phyloP scores from a whole-genome alignment of 176 grass and related monocot species.

The Oryza longistaminata region DNA sequence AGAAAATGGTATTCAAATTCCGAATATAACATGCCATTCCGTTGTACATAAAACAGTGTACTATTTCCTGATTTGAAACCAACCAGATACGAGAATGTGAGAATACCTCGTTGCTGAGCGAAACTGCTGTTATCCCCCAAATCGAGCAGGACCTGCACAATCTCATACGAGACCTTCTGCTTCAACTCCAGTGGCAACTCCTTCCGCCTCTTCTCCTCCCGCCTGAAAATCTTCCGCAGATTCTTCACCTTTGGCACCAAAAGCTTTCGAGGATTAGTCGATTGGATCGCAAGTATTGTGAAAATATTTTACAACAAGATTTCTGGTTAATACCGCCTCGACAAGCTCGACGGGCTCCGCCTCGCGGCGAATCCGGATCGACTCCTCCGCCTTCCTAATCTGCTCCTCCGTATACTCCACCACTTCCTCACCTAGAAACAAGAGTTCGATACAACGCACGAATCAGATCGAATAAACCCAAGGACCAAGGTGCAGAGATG shows the following conservation, averaged over 20 bases:
- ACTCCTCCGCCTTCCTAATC: conserved; percentile 71
- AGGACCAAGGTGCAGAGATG: neutral
- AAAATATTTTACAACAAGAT: conserved; percentile 10
- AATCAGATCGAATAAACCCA: neutral
- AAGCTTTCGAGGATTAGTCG: neutral
- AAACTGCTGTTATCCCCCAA: conserved; percentile 48
- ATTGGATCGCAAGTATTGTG: conserved; percentile 11
- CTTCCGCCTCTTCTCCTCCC: conserved; percentile 58
- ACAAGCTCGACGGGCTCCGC: conserved; percentile 70
- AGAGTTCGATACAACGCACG: neutral
- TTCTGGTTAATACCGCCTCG: conserved; percentile 49
- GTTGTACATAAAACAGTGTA: neutral
- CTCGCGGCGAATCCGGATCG: conserved; percentile 74
- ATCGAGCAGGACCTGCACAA: conserved; percentile 45
- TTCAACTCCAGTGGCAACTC: conserved; percentile 63
- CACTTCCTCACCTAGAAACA: conserved; percentile 24
- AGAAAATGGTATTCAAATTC: conserved; percentile 5
- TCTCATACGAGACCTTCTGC: conserved; percentile 68
- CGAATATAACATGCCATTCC: neutral
- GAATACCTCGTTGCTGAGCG: conserved; percentile 67
- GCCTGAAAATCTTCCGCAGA: conserved; percentile 48
- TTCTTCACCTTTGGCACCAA: conserved; percentile 59
- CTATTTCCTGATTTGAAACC: neutral
- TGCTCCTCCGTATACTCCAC: conserved; percentile 66
- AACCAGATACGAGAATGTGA: neutral